Evolutionary conservation across 176 grass and related monocot genomes (phyloP).

Genomic region (Pontederia crassipes): DNA sequence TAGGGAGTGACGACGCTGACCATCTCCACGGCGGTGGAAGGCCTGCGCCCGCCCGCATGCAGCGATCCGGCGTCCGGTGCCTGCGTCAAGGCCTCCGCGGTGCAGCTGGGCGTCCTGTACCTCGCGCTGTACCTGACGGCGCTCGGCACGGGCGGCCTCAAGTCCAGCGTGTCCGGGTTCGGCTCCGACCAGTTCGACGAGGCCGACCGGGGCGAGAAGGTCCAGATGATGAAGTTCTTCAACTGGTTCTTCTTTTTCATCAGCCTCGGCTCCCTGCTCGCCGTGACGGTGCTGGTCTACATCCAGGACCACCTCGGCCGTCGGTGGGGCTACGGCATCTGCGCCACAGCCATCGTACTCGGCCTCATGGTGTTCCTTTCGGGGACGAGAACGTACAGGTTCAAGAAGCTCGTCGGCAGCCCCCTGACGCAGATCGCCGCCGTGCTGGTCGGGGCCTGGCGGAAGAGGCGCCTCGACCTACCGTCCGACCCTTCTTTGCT

Average conservation of each 20-base stretch:
- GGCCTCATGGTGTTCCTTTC: conserved; percentile 51
- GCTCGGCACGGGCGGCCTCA: conserved; percentile 82
- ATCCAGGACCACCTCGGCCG: conserved; percentile 79
- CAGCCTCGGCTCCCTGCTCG: conserved; percentile 75
- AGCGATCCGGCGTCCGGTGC: conserved; percentile 7
- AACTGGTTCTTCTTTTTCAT: conserved; percentile 99
- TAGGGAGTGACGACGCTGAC: conserved; percentile 80
- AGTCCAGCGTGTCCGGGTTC: conserved; percentile 89
- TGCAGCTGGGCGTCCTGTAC: conserved; percentile 72
- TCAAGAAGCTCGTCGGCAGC: conserved; percentile 88
- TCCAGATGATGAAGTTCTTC: conserved; percentile 76
- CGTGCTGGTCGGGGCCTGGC: conserved; percentile 53
- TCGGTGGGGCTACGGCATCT: conserved; percentile 57
- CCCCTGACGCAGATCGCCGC: conserved; percentile 73
- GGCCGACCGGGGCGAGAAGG: conserved; percentile 37
- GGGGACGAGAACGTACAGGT: conserved; percentile 54
- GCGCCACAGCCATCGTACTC: conserved; percentile 43
- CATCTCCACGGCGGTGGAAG: conserved; percentile 53
- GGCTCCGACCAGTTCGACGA: conserved; percentile 98
- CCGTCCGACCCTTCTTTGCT: conserved; percentile 52
- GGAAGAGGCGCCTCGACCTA: conserved; percentile 43
- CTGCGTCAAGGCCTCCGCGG: conserved; percentile 40
- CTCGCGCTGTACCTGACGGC: conserved; percentile 82
- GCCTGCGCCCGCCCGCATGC: conserved; percentile 36
- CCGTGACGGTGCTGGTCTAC: conserved; percentile 83